Conservation (phyloP, 2,329 filamentous ascomycete genomes). For the Clonostachys chloroleuca region DNA sequence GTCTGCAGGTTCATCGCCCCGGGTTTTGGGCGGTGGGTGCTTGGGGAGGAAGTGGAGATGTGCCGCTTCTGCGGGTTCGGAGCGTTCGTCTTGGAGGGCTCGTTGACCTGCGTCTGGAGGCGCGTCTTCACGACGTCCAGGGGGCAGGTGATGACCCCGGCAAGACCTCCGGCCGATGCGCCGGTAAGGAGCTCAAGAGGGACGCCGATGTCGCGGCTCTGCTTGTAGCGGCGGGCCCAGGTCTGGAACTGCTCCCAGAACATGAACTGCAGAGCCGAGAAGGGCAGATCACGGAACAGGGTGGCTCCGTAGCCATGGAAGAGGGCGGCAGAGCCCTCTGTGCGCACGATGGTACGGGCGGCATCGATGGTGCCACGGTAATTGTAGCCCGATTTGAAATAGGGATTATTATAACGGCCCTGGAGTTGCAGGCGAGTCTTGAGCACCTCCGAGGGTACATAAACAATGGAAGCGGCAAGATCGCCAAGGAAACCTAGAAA, state of each 20-base stretch:
- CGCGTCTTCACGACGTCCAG: constrained; percentile 97
- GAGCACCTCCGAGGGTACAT: constrained; percentile 94
- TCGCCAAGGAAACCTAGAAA: constrained; percentile 81
- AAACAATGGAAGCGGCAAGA: constrained; percentile 84
- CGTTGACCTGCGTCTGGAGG: constrained; percentile 81
- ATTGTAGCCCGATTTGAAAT: constrained; percentile 92
- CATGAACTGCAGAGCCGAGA: constrained; percentile 94
- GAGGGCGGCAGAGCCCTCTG: constrained; percentile 79
- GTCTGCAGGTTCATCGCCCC: constrained; percentile 81
- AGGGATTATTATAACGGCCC: constrained; percentile 91
- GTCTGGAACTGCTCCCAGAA: constrained; percentile 95
- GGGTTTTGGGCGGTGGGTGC: constrained; percentile 74
- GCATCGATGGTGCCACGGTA: constrained; percentile 85
- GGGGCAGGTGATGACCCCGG: constrained; percentile 90
- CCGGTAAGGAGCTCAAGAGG: constrained; percentile 85
- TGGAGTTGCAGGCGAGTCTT: constrained; percentile 97
- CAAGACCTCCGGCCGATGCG: constrained; percentile 84
- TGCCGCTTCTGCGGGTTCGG: constrained; percentile 55
- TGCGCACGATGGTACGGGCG: constrained; percentile 74
- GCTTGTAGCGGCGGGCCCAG: constrained; percentile 74
- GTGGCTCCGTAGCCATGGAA: constrained; percentile 98
- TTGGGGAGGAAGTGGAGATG: constrained; percentile 88
- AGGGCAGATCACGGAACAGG: constrained; percentile 88
- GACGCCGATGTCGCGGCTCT: constrained; percentile 79
- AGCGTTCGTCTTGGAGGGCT: constrained; percentile 16